Conservation (phyloP, 1,284 basidiomycete genomes). For the Irpex sp. region DNA sequence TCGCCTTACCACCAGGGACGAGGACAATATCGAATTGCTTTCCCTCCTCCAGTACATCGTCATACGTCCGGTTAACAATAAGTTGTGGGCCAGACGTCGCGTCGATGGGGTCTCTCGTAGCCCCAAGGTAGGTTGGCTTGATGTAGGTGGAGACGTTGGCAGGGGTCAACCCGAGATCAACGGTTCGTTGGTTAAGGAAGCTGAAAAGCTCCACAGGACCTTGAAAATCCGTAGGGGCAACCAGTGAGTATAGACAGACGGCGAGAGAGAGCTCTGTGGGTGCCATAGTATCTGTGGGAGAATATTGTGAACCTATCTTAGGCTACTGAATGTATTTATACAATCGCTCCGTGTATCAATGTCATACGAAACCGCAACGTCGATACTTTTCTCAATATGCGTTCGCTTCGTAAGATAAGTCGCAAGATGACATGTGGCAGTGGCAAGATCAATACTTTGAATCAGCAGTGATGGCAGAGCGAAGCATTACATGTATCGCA, state of each 20-base stretch:
- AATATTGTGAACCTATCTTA: too few species aligned
- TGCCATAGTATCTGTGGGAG: not conserved
- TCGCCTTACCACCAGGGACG: slow-evolving; percentile 12
- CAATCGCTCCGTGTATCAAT: too few species aligned
- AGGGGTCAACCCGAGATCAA: slow-evolving; percentile 29
- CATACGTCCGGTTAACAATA: slow-evolving; percentile 38
- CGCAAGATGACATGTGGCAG: too few species aligned
- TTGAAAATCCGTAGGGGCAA: slow-evolving; percentile 33
- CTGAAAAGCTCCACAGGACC: slow-evolving; percentile 39
- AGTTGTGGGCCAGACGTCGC: slow-evolving; percentile 28
- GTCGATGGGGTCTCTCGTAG: slow-evolving; percentile 17
- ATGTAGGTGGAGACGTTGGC: slow-evolving; percentile 32
- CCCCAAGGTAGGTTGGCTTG: slow-evolving; percentile 17
- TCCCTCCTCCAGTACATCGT: slow-evolving; percentile 19
- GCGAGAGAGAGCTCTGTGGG: slow-evolving; percentile 9
- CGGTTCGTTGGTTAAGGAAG: slow-evolving; percentile 25
- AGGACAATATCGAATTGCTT: slow-evolving; percentile 15
- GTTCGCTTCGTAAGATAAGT: too few species aligned
- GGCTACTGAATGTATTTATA: too few species aligned
- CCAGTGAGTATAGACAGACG: slow-evolving; percentile 14
- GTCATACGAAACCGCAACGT: too few species aligned
- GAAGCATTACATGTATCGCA: too few species aligned
- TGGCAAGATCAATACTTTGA: too few species aligned
- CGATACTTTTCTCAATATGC: too few species aligned
- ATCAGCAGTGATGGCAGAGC: too few species aligned